Conservation (phyloP, 2,329 filamentous ascomycete species). For the Epichloe scottii region DNA sequence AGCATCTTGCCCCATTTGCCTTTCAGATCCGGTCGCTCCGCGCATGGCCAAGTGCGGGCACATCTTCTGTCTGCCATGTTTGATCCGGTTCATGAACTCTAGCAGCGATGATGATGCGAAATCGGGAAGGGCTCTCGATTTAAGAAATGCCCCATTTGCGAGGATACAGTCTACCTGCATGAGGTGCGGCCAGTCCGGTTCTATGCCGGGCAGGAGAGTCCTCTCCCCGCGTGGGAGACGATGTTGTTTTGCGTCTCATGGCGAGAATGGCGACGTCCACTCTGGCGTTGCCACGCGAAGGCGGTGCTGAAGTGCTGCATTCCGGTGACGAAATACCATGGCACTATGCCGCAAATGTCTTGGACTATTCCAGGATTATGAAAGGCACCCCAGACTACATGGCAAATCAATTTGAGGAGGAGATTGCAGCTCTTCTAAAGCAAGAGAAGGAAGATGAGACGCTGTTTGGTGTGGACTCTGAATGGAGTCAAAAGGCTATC, state of each 20-base stretch:
- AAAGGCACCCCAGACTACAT: constrained; percentile 88
- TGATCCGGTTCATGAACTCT: constrained; percentile 93
- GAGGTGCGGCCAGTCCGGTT: constrained; percentile 84
- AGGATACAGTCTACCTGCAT: constrained; percentile 82
- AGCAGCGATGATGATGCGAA: constrained; percentile 56
- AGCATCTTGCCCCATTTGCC: constrained; percentile 85
- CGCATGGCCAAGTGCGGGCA: constrained; percentile 96
- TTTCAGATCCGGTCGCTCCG: constrained; percentile 83
- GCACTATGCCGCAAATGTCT: constrained; percentile 86
- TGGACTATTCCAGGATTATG: constrained; percentile 93
- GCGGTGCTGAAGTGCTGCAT: constrained; percentile 54
- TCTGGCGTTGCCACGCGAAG: constrained; percentile 75
- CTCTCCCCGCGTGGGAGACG: constrained; percentile 72
- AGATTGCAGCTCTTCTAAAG: constrained; percentile 59
- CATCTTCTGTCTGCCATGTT: constrained; percentile 87
- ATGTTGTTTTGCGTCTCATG: constrained; percentile 81
- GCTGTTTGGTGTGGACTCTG: constrained; percentile 82
- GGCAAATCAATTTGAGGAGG: constrained; percentile 63
- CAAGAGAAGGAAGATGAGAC: constrained; percentile 85
- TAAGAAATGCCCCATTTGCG: constrained; percentile 95
- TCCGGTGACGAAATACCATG: constrained; percentile 74
- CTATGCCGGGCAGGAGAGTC: constrained; percentile 78
- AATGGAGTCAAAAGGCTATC: constrained; percentile 82
- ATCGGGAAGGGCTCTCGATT: constrained; percentile 62
- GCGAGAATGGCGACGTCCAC: constrained; percentile 70